Conservation (phyloP, 768 basidiomycete species). For the Naganishia onofrii region DNA sequence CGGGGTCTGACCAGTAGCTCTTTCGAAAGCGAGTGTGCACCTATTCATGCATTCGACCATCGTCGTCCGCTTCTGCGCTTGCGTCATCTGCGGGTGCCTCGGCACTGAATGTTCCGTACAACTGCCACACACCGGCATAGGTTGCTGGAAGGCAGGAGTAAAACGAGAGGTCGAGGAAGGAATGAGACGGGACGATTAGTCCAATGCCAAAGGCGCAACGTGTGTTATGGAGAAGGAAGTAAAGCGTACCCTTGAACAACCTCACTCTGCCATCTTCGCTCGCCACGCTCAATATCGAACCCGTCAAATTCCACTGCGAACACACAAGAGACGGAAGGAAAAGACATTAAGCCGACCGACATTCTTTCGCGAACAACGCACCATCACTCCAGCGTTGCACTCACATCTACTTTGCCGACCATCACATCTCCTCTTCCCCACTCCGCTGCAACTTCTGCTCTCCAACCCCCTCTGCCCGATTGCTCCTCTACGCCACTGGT, state of each 20-base stretch:
- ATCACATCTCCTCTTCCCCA: slow-evolving; percentile 60
- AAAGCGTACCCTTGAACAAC: slow-evolving; percentile 63
- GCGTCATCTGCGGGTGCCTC: slow-evolving; percentile 43
- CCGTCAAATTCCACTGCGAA: slow-evolving; percentile 51
- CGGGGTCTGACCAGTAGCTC: no score
- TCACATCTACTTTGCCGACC: slow-evolving; percentile 88
- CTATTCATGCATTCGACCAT: slow-evolving; percentile 22
- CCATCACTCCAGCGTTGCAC: slow-evolving; percentile 56
- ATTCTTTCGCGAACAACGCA: slow-evolving; percentile 43
- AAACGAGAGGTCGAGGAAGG: no score
- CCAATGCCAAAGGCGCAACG: no score
- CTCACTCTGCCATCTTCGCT: slow-evolving; percentile 58
- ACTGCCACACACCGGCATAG: slow-evolving; percentile 48
- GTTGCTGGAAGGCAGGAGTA: slow-evolving; percentile 35
- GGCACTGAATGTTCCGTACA: slow-evolving; percentile 48
- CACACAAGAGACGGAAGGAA: neutral
- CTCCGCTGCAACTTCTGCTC: slow-evolving; percentile 71
- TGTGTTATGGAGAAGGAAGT: no score
- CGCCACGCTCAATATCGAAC: slow-evolving; percentile 64
- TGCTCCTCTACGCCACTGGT: slow-evolving; percentile 32
- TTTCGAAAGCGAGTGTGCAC: no score
- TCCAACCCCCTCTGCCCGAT: slow-evolving; percentile 65
- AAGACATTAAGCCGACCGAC: neutral
- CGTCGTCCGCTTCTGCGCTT: neutral
- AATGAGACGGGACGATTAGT: no score